Percentiles rank a stretch among this genome's conserved stretches.
phyloP scores from a whole-genome alignment of 2,329 filamentous ascomycete genomes.

The Penicillium sp. region DNA sequence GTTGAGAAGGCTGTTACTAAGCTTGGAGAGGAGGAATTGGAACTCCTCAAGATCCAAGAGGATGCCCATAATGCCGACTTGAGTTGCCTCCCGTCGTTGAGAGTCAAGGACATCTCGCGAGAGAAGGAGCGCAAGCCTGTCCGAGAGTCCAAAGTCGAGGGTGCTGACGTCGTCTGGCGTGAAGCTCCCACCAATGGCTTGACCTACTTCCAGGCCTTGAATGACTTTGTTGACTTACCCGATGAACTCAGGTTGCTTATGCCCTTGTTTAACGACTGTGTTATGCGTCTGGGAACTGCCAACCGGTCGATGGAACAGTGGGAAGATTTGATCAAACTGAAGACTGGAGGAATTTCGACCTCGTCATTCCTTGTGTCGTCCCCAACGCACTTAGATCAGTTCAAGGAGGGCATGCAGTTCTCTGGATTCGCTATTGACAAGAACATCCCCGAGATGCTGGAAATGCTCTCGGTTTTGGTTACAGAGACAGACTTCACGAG shows the following conservation, averaged over 20 bases:
- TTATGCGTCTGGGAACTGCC: conserved; percentile 90
- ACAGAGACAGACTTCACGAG: conserved; percentile 88
- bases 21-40: conserved; percentile 74
- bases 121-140: conserved; percentile 72
- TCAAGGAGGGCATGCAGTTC: conserved; percentile 79
- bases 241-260: conserved; percentile 81
- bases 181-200: conserved; percentile 92
- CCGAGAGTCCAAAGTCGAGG: conserved; percentile 56
- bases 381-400: conserved; percentile 67
- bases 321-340: conserved; percentile 93
- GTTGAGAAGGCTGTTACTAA: conserved; percentile 69
- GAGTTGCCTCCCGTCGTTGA: conserved; percentile 81
- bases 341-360: conserved; percentile 86
- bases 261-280: conserved; percentile 84
- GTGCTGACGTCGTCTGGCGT: conserved; percentile 78
- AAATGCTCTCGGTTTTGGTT: conserved; percentile 76
- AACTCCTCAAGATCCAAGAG: conserved; percentile 78
- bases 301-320: conserved; percentile 89
- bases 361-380: conserved; percentile 80
- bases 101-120: conserved; percentile 85
- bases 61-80: conserved; percentile 81
- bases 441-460: conserved; percentile 88
- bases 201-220: conserved; percentile 92
- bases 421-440: conserved; percentile 84
- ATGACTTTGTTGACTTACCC: conserved; percentile 74